phyloP scores from a whole-genome alignment of 2,329 filamentous ascomycete species.

The Daldinia sp. region DNA sequence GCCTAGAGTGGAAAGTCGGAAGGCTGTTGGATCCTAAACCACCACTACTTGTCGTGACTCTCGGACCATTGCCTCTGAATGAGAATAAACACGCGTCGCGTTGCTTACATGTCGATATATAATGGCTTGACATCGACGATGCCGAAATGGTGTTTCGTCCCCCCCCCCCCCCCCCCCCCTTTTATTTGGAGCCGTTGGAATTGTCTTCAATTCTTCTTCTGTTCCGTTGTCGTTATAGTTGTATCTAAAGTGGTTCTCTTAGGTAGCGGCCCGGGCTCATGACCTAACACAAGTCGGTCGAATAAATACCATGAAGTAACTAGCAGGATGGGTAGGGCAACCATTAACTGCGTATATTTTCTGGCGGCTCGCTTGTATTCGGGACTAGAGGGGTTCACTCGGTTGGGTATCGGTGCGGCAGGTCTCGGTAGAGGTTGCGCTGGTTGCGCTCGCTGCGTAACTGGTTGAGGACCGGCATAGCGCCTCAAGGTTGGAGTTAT shows the following conservation, averaged over 20 bases:
- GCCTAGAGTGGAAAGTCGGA: neutral
- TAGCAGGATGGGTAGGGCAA: conserved; percentile 66
- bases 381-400: conserved; percentile 52
- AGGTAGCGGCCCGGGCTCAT: conserved; percentile 40
- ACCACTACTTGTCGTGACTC: neutral
- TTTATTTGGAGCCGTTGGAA: neutral
- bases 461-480: conserved; percentile 5
- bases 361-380: conserved; percentile 56
- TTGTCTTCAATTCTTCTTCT: conserved; percentile 21
- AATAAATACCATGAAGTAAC: conserved; percentile 68
- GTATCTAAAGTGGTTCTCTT: neutral
- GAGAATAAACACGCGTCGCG: neutral
- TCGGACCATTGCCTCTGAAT: neutral
- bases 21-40: neutral
- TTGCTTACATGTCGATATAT: neutral
- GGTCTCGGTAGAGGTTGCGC: conserved; percentile 20
- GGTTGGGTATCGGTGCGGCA: conserved; percentile 28
- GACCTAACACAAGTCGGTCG: conserved; percentile 52
- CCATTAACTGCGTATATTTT: conserved; percentile 61
- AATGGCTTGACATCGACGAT: too few relatives aligned
- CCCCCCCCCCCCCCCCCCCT: too few relatives aligned
- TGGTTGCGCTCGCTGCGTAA: conserved; percentile 19
- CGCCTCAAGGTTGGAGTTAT: conserved; percentile 12
- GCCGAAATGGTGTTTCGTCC: neutral
- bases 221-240: neutral